Evolutionary conservation across 768 basidiomycete genomes (phyloP).

Genomic region (Naganishia antarctica): DNA sequence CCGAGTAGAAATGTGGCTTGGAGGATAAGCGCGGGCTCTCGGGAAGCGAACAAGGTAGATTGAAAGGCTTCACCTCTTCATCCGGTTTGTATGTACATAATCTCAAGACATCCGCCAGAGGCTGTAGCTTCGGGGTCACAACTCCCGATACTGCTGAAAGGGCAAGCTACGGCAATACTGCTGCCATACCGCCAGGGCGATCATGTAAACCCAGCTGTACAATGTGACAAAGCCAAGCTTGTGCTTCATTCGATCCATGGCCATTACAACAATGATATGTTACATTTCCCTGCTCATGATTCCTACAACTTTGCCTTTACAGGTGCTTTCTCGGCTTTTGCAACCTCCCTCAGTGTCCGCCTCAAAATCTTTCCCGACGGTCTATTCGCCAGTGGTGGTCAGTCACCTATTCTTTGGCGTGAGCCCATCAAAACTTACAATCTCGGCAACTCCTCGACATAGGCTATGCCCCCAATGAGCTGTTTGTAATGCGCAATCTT

Average conservation of each 20-base stretch:
- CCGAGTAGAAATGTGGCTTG: conserved; percentile 1
- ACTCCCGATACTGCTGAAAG: too few relatives aligned
- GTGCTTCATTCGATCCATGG: too few relatives aligned
- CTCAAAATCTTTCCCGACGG: conserved; percentile 83
- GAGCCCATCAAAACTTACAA: conserved; percentile 52
- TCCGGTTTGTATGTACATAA: too few relatives aligned
- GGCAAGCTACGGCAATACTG: too few relatives aligned
- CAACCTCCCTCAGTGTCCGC: conserved; percentile 55
- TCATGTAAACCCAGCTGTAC: too few relatives aligned
- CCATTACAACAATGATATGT: background rate
- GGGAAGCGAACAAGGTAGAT: too few relatives aligned
- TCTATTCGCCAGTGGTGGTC: conserved; percentile 48
- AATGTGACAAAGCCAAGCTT: too few relatives aligned
- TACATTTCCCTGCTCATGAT: background rate
- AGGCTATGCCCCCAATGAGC: conserved; percentile 62
- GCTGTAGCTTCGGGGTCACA: too few relatives aligned
- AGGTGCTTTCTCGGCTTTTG: conserved; percentile 23
- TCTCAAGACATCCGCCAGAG: too few relatives aligned
- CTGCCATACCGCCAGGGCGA: too few relatives aligned
- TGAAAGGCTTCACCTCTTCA: too few relatives aligned
- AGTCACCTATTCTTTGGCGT: background rate
- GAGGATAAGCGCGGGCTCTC: background rate
- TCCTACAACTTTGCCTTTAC: conserved; percentile 34
- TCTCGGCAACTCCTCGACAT: conserved; percentile 64
- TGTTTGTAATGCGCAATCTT: conserved; percentile 67